Evolutionary conservation across 495 filamentous ascomycete genomes (phyloP).

Genomic region (Xylona heveae): DNA sequence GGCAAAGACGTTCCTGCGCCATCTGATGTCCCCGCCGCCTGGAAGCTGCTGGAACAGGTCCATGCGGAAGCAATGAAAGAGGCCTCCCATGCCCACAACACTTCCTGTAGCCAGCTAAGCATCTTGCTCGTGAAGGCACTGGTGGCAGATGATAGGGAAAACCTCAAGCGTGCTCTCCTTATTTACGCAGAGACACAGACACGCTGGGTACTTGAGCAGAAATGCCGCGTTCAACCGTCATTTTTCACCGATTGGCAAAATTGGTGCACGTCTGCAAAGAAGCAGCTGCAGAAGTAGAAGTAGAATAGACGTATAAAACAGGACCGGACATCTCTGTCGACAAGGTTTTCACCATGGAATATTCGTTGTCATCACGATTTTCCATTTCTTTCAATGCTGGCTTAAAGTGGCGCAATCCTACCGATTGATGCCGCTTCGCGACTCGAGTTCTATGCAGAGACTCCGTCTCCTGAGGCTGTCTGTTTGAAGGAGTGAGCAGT

Average conservation of each 20-base stretch:
- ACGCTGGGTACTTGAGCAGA: slow-evolving; percentile 29
- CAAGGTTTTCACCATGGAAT: too few species aligned
- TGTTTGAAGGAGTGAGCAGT: too few species aligned
- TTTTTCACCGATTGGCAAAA: slow-evolving; percentile 52
- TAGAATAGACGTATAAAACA: not conserved
- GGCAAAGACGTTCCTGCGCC: slow-evolving; percentile 22
- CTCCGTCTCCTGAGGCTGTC: too few species aligned
- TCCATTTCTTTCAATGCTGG: too few species aligned
- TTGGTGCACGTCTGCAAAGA: slow-evolving; percentile 21
- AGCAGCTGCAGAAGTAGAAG: slow-evolving; percentile 4
- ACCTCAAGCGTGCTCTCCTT: slow-evolving; percentile 25
- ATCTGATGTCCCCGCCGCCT: slow-evolving; percentile 7
- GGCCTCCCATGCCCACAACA: slow-evolving; percentile 30
- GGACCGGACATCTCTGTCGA: too few species aligned
- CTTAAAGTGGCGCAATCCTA: too few species aligned
- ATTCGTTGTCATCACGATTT: too few species aligned
- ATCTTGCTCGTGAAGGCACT: slow-evolving; percentile 40
- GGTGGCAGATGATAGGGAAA: slow-evolving; percentile 24
- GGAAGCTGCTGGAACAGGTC: slow-evolving; percentile 39
- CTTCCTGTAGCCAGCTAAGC: slow-evolving; percentile 38
- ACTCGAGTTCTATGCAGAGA: too few species aligned
- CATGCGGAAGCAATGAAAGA: slow-evolving; percentile 52
- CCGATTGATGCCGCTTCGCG: too few species aligned
- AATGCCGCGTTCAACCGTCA: slow-evolving; percentile 31
- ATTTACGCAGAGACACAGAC: slow-evolving; percentile 36